Evolutionary conservation across 2,329 filamentous ascomycete species (phyloP).

Genomic region (Thelonectria blattea): DNA sequence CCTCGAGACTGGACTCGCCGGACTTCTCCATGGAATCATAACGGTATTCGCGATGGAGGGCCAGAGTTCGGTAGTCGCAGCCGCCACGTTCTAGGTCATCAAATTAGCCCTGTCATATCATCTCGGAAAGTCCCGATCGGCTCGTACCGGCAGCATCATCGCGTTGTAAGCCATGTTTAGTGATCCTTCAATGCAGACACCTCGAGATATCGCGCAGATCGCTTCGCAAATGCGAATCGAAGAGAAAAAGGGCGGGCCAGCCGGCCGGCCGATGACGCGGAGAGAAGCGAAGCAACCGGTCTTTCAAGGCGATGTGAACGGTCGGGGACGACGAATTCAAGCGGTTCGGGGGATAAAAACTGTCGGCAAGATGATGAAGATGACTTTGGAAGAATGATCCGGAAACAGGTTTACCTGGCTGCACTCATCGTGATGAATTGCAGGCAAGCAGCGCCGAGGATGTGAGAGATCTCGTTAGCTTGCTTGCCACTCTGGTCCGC

Average conservation of each 20-base stretch:
- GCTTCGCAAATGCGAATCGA: conserved; percentile 13
- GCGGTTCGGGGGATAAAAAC: conserved; percentile 1
- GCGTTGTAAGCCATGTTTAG: conserved; percentile 38
- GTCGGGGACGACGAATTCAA: neutral
- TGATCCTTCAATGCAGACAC: conserved; percentile 4
- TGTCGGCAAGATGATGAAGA: conserved; percentile 12
- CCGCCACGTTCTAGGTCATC: conserved; percentile 47
- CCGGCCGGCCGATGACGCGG: conserved; percentile 33
- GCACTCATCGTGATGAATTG: conserved; percentile 38
- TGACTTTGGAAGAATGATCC: conserved; percentile 25
- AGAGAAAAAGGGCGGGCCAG: conserved; percentile 15
- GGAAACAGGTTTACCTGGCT: conserved; percentile 31
- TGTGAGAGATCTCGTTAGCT: conserved; percentile 32
- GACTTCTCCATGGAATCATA: conserved; percentile 43
- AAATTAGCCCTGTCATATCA: conserved; percentile 30
- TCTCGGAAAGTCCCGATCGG: conserved; percentile 6
- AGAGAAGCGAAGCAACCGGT: conserved; percentile 16
- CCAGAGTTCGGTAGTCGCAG: conserved; percentile 52
- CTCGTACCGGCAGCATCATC: conserved; percentile 40
- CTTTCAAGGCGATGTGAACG: neutral
- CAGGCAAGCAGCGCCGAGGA: conserved; percentile 30
- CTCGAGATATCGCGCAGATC: conserved; percentile 14
- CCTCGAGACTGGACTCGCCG: conserved; percentile 16
- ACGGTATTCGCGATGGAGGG: conserved; percentile 53
- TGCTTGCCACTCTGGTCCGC: conserved; percentile 40